These are phyloP conservation scores for Anisodus tanguticus DNA, from an alignment of 257 asterid genomes.

Conservation along the genomic window DNA sequence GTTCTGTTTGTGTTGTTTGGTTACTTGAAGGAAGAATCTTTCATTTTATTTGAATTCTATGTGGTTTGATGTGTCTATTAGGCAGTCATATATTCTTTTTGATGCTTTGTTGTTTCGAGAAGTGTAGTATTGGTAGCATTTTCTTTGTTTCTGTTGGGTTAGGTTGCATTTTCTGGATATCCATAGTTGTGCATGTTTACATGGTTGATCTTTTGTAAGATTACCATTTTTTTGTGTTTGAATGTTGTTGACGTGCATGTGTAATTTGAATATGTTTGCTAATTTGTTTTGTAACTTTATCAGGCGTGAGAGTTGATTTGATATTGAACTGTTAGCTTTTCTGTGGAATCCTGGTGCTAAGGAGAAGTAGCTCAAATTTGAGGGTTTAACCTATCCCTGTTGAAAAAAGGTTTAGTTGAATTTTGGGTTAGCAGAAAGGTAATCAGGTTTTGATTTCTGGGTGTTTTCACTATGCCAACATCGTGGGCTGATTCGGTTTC, in stretches of 20 bases:
- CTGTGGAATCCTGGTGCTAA: constrained; percentile 3
- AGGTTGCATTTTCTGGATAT: constrained; percentile 21
- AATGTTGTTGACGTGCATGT: background rate
- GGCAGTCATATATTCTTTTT: background rate
- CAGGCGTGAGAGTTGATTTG: constrained; percentile 34
- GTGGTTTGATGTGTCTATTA: background rate
- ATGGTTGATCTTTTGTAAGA: background rate
- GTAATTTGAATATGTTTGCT: background rate
- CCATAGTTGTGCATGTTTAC: background rate
- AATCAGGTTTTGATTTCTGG: constrained; percentile 35
- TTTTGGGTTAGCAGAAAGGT: constrained; percentile 37
- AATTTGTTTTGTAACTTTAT: background rate
- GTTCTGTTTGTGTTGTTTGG: background rate
- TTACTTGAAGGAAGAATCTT: background rate
- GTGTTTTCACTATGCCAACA: constrained; percentile 67
- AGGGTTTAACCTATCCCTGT: constrained; percentile 36
- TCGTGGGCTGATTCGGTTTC: constrained; percentile 82
- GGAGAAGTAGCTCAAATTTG: constrained; percentile 31
- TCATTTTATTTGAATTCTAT: constrained; percentile 14
- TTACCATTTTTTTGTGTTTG: constrained; percentile 1
- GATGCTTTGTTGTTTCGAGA: background rate
- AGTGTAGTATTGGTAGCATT: background rate
- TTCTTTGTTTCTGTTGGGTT: background rate
- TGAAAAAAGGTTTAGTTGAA: constrained; percentile 33
- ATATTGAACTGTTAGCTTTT: constrained; percentile 44